Evolutionary conservation across 1,139 yeast genomes (phyloP).

Genomic region (Candida glucosophila): DNA sequence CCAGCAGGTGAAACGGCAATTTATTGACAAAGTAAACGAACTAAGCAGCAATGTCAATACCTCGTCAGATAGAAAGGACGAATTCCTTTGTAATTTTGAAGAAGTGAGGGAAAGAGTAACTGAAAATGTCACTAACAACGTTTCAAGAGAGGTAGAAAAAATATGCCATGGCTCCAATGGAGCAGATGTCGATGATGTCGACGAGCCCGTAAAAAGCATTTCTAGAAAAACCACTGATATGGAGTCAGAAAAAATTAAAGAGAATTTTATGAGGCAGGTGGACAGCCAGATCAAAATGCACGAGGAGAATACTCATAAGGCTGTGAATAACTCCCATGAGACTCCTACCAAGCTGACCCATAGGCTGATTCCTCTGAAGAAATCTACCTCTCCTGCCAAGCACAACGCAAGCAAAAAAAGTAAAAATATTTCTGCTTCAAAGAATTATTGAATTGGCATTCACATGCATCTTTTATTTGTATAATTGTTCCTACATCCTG

Average conservation of each 20-base stretch:
- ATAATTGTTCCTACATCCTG: too few relatives aligned
- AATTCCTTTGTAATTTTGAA: slow-evolving; percentile 10
- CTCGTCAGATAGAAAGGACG: slow-evolving; percentile 6
- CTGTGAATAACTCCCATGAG: too few relatives aligned
- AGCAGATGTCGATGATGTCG: background rate
- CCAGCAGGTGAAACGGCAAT: slow-evolving; percentile 16
- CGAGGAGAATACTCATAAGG: slow-evolving; percentile 8
- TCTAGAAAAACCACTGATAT: slow-evolving; percentile 8
- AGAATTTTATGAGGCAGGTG: slow-evolving; percentile 14
- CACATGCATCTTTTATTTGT: too few relatives aligned
- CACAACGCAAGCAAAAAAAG: too few relatives aligned
- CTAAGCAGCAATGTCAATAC: slow-evolving; percentile 9
- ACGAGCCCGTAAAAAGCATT: background rate
- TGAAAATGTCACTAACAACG: slow-evolving; percentile 15
- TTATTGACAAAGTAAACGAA: slow-evolving; percentile 16
- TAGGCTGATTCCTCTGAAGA: too few relatives aligned
- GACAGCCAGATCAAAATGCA: slow-evolving; percentile 13
- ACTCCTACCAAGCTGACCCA: too few relatives aligned
- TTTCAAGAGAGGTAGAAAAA: slow-evolving; percentile 16
- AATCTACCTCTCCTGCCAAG: too few relatives aligned
- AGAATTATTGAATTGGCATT: too few relatives aligned
- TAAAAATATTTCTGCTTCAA: too few relatives aligned
- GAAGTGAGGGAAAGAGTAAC: slow-evolving; percentile 14
- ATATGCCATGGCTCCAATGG: background rate
- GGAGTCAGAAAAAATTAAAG: slow-evolving; percentile 11